Evolutionary conservation across 176 grass and related monocot species (phyloP).

Genomic region (Ananas comosus): DNA sequence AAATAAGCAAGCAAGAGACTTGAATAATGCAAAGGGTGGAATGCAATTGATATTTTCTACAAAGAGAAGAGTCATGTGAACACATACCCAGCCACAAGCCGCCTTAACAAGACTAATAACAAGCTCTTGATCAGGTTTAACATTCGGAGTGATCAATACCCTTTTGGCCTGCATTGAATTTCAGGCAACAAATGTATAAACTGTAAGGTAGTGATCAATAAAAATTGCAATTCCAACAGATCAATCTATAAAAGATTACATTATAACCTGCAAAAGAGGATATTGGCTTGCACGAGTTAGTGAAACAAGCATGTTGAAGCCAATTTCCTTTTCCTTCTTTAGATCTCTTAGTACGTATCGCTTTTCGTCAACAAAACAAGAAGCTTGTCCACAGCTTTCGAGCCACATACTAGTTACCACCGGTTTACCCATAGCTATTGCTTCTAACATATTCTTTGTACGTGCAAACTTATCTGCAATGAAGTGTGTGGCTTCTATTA

Average conservation of each 20-base stretch:
- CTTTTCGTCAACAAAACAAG: slow-evolving; percentile 68
- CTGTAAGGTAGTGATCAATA: not conserved
- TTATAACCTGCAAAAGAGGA: slow-evolving; percentile 65
- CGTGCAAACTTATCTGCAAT: slow-evolving; percentile 67
- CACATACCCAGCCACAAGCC: slow-evolving; percentile 57
- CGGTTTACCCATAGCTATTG: slow-evolving; percentile 69
- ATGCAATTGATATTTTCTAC: not conserved
- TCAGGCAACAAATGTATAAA: slow-evolving; percentile 1
- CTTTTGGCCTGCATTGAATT: slow-evolving; percentile 48
- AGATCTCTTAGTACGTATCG: slow-evolving; percentile 70
- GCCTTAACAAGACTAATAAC: slow-evolving; percentile 58
- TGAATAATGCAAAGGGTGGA: not conserved
- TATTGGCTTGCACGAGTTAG: slow-evolving; percentile 42
- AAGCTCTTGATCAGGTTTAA: slow-evolving; percentile 65
- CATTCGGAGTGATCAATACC: slow-evolving; percentile 58
- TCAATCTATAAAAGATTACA: slow-evolving; percentile 13
- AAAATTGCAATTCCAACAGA: slow-evolving; percentile 1
- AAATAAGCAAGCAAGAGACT: slow-evolving; percentile 7
- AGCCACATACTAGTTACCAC: slow-evolving; percentile 77
- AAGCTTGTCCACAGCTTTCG: slow-evolving; percentile 63
- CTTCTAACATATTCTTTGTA: slow-evolving; percentile 90
- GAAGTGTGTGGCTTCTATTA: slow-evolving; percentile 81
- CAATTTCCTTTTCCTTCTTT: slow-evolving; percentile 74
- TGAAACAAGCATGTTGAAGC: slow-evolving; percentile 75
- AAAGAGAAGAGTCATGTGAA: slow-evolving; percentile 4